Evolutionary conservation across 1,284 basidiomycete species (phyloP), one percentile per base, ranked within the genome.

Genomic region (Irpex sp.): DNA sequence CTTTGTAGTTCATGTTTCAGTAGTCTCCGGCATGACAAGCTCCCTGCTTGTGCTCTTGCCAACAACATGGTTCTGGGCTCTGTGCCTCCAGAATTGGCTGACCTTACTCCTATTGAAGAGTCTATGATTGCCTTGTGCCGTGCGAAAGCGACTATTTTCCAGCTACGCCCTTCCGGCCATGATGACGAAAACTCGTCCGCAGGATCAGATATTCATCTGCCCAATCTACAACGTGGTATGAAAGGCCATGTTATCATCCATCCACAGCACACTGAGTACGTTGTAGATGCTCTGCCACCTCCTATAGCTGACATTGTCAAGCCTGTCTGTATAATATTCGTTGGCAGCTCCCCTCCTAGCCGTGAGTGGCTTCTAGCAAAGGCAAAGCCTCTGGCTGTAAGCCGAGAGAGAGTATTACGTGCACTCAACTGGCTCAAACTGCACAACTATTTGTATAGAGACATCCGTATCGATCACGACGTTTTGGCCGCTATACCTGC

Each of bases 211-310:
- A 31, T 31, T 31, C 61, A 40, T 63, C 17, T 56, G 55, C 40
- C 40, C 9, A 44, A 44, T 44, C n/a, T 11, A 0, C 77, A 78
- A 63, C 62, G 70, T 6, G 77, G 70, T 5, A 21, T 77, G 6
- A 70, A 69, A 63, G 78, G 78, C 1, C 72, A 79, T 66, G 68
- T 76, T 11, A 74, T 80, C 17, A 68, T 78, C 6, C 77, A 73
- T 66, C 77, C 76, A 1, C 77, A 79, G 61, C 58, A 65, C 4
- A 71, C 76, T 2, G 67, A 66, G 0, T 38, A 55, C 6, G 36
- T 79, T 21, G 66, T 68, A 1, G 59, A 48, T 4, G 5, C 76
- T 0, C 51, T 80, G 7, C 60, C 60, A 3, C 34, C 17, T 8
- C 31, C 36, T 44, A 21, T 61, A 17, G 38, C 15, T 34, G 52